Evolutionary conservation across 768 basidiomycete species (phyloP), one percentile per base, ranked within the genome.

Genomic region (Omphalotus guepiniiformis): DNA sequence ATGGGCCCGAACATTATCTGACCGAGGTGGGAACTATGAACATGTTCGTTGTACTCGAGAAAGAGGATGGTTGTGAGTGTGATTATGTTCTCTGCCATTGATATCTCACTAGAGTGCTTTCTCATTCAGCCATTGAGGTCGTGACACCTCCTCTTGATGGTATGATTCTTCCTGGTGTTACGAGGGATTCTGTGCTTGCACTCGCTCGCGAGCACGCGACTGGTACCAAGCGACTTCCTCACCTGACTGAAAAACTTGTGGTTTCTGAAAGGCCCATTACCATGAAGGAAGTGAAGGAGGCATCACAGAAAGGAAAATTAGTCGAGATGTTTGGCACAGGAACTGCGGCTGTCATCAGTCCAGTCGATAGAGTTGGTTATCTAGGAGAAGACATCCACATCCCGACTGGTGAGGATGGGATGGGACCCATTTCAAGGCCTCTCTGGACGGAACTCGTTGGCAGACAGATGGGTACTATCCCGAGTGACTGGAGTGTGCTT

Each of bases 1-100:
- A 89, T 51, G 93, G 92, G 0, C 72, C 84, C 1, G 78, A 82
- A 15, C 76, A 74, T 44, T 61, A 74, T 53, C 63, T 82, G 29
- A 81, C 80, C 1, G 80, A 82, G 66, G 91, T 92, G 34, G 93
- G 93, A 34, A 92, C 91, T 1, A 94, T 94, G 93, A 95, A 95
- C 65, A 66, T 93, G 62, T 94, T 94, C 52, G 80, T 85, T 36
- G 88, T 84, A 3, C 82, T 93, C 66, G 80, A 78, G 61, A 76
- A 73, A 18, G 74, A 78, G 16, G 79, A 87, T 57, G 88, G 87
- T 39, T 69, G 85, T 82, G 43, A 49, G 73, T 38, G 2, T 28
- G 13, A 52, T 18, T 63, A 50, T 6, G 30, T 18, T 29, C 21
- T 3, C 13, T 45, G 19, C 16, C 39, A 28, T 16, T 21, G n/a